Conservation (phyloP, 2,329 filamentous ascomycete genomes). For the Anisogramma anomala region DNA sequence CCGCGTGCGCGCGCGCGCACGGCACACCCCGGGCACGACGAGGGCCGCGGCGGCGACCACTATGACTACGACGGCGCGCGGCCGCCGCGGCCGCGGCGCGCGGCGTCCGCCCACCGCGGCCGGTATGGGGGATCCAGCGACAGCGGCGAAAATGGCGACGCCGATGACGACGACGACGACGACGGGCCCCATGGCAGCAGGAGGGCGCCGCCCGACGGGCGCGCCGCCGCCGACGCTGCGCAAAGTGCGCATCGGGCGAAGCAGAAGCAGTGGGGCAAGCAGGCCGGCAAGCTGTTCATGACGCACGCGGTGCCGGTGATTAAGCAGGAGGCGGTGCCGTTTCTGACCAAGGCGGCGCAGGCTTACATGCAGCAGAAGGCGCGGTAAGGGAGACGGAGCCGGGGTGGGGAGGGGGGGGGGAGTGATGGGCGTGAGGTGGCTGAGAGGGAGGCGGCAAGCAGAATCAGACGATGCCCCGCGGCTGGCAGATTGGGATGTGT, state of each 20-base stretch:
- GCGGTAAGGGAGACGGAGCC: too few relatives aligned
- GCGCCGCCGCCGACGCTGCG: too few relatives aligned
- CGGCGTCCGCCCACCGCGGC: slow-evolving; percentile 7
- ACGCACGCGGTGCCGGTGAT: slow-evolving; percentile 13
- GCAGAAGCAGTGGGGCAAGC: slow-evolving; percentile 10
- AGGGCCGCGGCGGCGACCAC: not conserved
- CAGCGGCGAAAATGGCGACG: not conserved
- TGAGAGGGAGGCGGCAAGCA: too few relatives aligned
- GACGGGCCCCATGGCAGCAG: too few relatives aligned
- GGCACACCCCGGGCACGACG: not conserved
- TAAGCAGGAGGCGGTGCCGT: slow-evolving; percentile 14
- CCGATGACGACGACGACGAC: not conserved
- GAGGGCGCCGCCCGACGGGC: too few relatives aligned
- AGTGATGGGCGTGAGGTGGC: too few relatives aligned
- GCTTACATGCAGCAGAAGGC: slow-evolving; percentile 12
- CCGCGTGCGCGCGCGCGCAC: not conserved
- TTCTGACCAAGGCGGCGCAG: slow-evolving; percentile 14
- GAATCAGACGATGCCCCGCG: too few relatives aligned
- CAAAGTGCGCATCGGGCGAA: not conserved
- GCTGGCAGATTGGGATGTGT: too few relatives aligned
- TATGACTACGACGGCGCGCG: too few relatives aligned
- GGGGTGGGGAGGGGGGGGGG: too few relatives aligned
- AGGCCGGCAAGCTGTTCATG: slow-evolving; percentile 14
- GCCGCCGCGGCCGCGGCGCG: slow-evolving; percentile 6
- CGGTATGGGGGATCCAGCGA: not conserved